A percentile compares a stretch with the other conserved stretches of the same genome.
Evolutionary conservation across 73 alveolate genomes (phyloP).

Genomic region (Tetrahymena thermophila): DNA sequence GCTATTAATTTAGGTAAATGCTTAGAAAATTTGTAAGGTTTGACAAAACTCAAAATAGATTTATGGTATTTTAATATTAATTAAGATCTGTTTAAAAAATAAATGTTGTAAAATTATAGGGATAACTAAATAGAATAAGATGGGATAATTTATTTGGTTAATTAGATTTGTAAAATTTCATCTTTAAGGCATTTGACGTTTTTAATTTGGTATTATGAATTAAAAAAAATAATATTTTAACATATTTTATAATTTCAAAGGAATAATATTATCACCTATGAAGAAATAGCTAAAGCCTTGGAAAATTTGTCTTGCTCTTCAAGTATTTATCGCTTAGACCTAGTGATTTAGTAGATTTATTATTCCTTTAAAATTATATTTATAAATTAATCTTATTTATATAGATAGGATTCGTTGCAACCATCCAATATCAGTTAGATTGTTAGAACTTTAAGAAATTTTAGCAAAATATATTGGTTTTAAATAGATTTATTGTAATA

Average conservation of each 20-base stretch:
- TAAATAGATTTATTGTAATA: background rate
- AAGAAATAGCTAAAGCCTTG: background rate
- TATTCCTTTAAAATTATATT: too few species aligned
- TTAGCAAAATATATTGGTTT: background rate
- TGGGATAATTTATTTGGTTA: background rate
- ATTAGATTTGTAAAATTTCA: background rate
- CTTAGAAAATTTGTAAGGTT: background rate
- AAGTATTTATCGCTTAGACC: background rate
- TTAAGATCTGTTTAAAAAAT: background rate
- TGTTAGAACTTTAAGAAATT: background rate
- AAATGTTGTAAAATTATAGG: background rate
- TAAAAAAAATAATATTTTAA: background rate
- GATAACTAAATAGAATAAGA: background rate
- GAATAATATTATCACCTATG: background rate
- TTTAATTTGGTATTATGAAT: background rate
- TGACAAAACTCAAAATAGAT: background rate
- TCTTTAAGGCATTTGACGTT: background rate
- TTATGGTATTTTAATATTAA: background rate
- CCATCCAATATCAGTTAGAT: background rate
- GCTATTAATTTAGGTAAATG: background rate
- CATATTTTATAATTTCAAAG: background rate
- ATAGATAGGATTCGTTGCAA: background rate
- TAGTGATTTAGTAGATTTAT: background rate
- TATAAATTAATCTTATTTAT: too few species aligned
- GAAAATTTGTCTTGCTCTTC: background rate